Evolutionary conservation across 106 monocot species (phyloP).

Genomic region (Amphibolis antarctica): DNA sequence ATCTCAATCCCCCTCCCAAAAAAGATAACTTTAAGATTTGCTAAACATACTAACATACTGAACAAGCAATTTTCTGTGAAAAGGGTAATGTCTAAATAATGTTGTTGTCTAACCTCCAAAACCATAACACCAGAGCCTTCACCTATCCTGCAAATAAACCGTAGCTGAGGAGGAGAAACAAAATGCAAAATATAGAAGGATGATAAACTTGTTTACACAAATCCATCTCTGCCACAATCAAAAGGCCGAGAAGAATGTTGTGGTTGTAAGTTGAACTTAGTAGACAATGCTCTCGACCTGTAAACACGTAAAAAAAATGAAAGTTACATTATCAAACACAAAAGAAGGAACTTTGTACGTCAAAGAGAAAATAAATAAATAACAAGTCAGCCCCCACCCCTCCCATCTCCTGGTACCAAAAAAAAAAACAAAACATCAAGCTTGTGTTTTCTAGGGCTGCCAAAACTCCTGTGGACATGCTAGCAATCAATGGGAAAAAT

Average conservation of each 20-base stretch:
- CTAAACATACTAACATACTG: no score
- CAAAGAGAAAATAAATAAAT: background rate
- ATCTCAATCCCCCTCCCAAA: no score
- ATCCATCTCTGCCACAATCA: conserved; percentile 95
- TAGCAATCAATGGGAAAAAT: no score
- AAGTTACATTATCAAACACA: background rate
- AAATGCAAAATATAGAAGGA: background rate
- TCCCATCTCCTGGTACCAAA: no score
- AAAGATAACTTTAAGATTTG: no score
- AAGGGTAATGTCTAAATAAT: background rate
- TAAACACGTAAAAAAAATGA: conserved; percentile 3
- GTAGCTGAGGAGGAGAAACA: background rate
- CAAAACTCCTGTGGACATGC: no score
- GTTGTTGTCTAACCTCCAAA: conserved; percentile 56
- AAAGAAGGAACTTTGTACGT: no score
- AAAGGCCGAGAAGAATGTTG: conserved; percentile 77
- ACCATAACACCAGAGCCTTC: conserved; percentile 92
- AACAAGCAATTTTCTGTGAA: background rate
- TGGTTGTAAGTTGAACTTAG: conserved; percentile 71
- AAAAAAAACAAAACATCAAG: background rate
- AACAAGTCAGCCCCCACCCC: background rate
- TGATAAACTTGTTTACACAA: conserved; percentile 49
- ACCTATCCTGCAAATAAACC: conserved; percentile 56
- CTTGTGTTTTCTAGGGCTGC: background rate
- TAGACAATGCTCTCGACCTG: conserved; percentile 80